Evolutionary conservation across 75 land plant genomes (phyloP).

Genomic region (Cryptomeria japonica): DNA sequence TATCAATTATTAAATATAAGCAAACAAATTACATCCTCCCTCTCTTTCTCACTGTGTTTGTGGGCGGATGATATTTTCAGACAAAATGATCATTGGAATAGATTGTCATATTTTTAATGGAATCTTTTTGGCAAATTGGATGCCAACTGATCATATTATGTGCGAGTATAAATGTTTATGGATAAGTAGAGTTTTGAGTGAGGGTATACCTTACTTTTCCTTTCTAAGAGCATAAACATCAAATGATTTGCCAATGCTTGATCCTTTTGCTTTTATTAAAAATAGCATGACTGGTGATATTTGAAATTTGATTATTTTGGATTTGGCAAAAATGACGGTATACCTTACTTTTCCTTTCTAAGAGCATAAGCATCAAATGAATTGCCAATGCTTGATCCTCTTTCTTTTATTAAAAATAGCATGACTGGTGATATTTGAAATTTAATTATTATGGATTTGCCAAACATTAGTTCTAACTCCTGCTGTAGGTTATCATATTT

Average conservation of each 20-base stretch:
- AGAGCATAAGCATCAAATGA: neutral
- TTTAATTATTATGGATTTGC: neutral
- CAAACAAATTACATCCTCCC: no score
- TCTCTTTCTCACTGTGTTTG: no score
- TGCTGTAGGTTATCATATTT: neutral
- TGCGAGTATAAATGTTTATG: neutral
- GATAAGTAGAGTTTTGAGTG: neutral
- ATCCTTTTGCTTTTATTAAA: neutral
- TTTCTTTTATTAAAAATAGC: neutral
- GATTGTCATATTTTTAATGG: no score
- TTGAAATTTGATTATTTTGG: neutral
- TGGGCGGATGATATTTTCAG: no score
- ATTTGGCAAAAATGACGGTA: neutral
- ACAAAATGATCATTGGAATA: no score
- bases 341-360: neutral
- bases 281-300: neutral
- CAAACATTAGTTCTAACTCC: neutral
- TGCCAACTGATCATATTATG: neutral
- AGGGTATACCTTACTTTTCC: neutral
- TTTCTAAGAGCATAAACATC: neutral
- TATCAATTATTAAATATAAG: no score
- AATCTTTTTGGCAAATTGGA: no score
- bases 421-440: neutral
- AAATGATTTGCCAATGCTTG: neutral
- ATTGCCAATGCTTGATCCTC: neutral